Evolutionary conservation across 495 filamentous ascomycete species (phyloP), one percentile per base, ranked within the genome.

Genomic region (Penicillium mononematosum): DNA sequence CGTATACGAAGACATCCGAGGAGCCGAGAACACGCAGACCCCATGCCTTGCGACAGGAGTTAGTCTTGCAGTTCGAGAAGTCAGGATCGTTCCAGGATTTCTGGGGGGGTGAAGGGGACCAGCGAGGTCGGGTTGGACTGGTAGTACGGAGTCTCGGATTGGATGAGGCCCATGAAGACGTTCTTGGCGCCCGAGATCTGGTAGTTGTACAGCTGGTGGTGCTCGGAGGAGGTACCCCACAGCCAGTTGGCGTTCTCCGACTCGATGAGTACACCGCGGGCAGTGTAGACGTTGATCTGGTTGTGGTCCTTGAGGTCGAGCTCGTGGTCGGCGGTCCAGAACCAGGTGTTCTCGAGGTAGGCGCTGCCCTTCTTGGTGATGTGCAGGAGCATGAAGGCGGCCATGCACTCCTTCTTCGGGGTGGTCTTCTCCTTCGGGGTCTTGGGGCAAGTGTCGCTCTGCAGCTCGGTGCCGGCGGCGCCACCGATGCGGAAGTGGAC

Each of bases 271-370:
- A 95, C 79, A 58, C 92, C 93, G 57, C 93, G 89, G 44, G 91
- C 93, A 65, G 90, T 96, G 79, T 87, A 98, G 61, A 98, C 82
- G 71, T 94, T 88, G 72, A 96, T 88, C 72, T 96, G 93, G 57
- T 83, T 83, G 73, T 89, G 83, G 64, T 88, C 87, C 8, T 71
- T 44, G 4, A 84, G 81, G 68, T 96, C 93, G 41, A 98, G 86
- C 58, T 91, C 88, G 77, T 98, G 93, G 71, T 98, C 93, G 2
- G 93, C 85, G 27, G 92, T 91, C 93, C 93, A 98, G 72, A 88
- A 89, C 93, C 93, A 98, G 43, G 83, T 85, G 74, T 98, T 97
- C 75, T 96, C 93, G 46, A 96, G 72, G 70, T 96, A 96, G 16
- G 86, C 82, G 51, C 82, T 86, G 6, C 81, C 89, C 25, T 83